Conservation (phyloP, 805 yeast species). For the Candida maris region DNA sequence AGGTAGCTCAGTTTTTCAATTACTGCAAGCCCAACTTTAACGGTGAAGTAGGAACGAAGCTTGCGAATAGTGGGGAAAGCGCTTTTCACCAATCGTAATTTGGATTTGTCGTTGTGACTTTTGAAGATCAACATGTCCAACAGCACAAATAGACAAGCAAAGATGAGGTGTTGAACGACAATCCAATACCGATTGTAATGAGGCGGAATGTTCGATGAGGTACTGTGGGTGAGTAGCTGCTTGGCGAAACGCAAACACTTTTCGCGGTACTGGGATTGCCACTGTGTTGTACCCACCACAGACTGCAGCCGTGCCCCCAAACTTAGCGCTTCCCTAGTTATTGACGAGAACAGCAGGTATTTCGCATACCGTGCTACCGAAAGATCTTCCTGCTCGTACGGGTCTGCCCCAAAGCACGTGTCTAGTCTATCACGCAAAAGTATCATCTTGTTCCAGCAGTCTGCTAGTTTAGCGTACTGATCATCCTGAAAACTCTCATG, state of each 20-base stretch:
- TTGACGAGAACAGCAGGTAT: constrained; percentile 21
- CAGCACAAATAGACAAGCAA: constrained; percentile 23
- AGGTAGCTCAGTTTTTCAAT: constrained; percentile 23
- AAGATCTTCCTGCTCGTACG: constrained; percentile 1
- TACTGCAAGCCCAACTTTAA: constrained; percentile 25
- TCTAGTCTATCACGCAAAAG: constrained; percentile 10
- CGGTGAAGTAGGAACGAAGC: constrained; percentile 21
- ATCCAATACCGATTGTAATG: constrained; percentile 26
- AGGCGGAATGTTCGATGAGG: constrained; percentile 14
- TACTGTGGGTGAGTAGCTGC: constrained; percentile 18
- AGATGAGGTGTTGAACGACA: constrained; percentile 25
- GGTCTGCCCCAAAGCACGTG: constrained; percentile 7
- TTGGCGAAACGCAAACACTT: constrained; percentile 19
- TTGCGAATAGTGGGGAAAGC: constrained; percentile 19
- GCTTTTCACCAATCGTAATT: constrained; percentile 13
- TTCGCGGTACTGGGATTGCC: constrained; percentile 18
- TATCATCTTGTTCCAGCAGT: constrained; percentile 16
- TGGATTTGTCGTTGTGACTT: constrained; percentile 19
- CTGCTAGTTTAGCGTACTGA: constrained; percentile 4
- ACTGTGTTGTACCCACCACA: constrained; percentile 16
- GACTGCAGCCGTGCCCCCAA: constrained; percentile 21
- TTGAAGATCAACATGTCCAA: constrained; percentile 25
- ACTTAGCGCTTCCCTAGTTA: constrained; percentile 22
- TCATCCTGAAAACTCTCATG: constrained; percentile 17
- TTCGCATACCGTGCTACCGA: constrained; percentile 20